Conservation (phyloP, 164 flowering plant species). For the Taxillus chinensis region DNA sequence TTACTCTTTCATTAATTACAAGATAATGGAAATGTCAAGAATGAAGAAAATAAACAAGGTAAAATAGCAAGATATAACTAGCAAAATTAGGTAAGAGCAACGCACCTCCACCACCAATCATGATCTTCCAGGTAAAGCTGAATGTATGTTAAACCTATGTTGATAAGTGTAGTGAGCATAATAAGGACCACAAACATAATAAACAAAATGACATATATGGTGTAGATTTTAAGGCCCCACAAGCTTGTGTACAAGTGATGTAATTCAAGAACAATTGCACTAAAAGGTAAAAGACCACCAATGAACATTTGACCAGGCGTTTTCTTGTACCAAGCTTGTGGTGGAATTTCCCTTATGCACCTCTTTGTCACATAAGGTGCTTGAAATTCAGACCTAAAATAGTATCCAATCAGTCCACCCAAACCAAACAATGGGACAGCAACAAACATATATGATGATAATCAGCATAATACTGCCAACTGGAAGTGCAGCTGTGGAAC, state of each 20-base stretch:
- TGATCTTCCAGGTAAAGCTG: constrained; percentile 75
- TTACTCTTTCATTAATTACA: too few relatives aligned
- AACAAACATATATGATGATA: constrained; percentile 33
- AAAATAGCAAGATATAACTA: neutral
- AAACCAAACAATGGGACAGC: constrained; percentile 49
- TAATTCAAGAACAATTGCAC: constrained; percentile 58
- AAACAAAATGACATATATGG: constrained; percentile 36
- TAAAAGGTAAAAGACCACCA: constrained; percentile 61
- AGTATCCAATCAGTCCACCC: constrained; percentile 51
- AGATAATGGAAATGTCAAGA: too few relatives aligned
- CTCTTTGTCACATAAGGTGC: constrained; percentile 48
- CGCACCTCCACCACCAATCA: constrained; percentile 96
- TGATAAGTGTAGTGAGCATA: constrained; percentile 42
- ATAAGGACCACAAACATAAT: constrained; percentile 47
- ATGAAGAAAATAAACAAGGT: neutral
- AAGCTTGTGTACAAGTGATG: constrained; percentile 50
- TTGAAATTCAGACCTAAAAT: constrained; percentile 33
- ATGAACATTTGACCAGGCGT: constrained; percentile 58
- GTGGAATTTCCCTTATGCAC: constrained; percentile 51
- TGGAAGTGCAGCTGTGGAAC: constrained; percentile 69
- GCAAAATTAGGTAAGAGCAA: neutral
- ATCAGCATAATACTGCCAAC: constrained; percentile 53
- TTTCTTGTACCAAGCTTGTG: constrained; percentile 53
- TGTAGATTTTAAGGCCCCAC: constrained; percentile 68
- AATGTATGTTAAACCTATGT: constrained; percentile 57